Percentiles rank a stretch among this genome's conserved stretches.
Conservation (phyloP, 306 rosid species). For the Oxytropis ochrocephala region DNA sequence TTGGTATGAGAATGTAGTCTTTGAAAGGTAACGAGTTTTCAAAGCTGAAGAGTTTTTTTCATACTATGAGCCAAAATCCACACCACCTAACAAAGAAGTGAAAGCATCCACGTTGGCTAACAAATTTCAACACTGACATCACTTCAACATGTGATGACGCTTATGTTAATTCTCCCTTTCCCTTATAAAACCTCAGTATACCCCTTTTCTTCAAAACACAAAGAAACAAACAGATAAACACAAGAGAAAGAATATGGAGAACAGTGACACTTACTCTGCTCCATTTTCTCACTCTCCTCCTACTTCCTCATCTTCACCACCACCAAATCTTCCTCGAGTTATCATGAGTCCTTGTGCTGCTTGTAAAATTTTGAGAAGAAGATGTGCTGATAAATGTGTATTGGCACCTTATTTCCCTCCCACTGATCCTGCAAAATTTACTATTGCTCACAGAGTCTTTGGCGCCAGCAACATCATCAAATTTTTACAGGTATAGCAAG, state of each 20-base stretch:
- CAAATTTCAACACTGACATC: slow-evolving; percentile 30
- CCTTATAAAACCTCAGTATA: slow-evolving; percentile 25
- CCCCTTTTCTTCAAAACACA: not conserved
- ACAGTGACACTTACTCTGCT: slow-evolving; percentile 33
- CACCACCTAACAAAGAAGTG: slow-evolving; percentile 41
- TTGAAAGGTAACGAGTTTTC: slow-evolving; percentile 22
- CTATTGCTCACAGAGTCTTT: slow-evolving; percentile 92
- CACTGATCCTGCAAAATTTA: slow-evolving; percentile 78
- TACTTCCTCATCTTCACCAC: slow-evolving; percentile 24
- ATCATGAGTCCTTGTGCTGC: slow-evolving; percentile 89
- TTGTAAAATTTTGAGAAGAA: slow-evolving; percentile 77
- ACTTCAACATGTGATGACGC: slow-evolving; percentile 19
- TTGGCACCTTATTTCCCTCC: slow-evolving; percentile 97
- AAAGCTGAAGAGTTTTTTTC: slow-evolving; percentile 37
- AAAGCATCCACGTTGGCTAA: slow-evolving; percentile 36
- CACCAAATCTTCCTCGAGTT: slow-evolving; percentile 3
- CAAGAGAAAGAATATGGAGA: slow-evolving; percentile 31
- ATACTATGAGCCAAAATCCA: slow-evolving; percentile 35
- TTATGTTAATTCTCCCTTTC: not conserved
- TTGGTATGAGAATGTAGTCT: not conserved
- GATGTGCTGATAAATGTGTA: slow-evolving; percentile 78
- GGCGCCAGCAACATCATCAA: slow-evolving; percentile 97
- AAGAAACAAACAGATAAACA: not conserved
- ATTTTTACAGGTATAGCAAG: slow-evolving; percentile 62
- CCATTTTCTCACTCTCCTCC: slow-evolving; percentile 35